These are phyloP conservation scores for Lactarius sp. DNA, from an alignment of 768 basidiomycete genomes.

Conservation along the genomic window DNA sequence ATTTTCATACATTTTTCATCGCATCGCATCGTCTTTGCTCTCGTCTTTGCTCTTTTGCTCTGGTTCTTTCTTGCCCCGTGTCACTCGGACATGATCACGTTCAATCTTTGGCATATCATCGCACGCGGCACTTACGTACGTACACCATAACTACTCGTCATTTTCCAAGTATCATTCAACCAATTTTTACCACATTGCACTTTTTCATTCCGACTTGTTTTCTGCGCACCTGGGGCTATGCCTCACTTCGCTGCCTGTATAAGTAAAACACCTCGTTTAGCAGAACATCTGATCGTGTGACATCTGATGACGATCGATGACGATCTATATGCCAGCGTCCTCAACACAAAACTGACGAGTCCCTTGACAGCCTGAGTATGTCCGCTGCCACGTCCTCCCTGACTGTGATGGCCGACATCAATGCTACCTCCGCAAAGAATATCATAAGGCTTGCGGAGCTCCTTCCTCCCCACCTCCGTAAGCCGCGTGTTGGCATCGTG, in stretches of 20 bases:
- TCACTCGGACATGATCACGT: neutral
- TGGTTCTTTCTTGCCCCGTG: neutral
- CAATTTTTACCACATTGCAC: neutral
- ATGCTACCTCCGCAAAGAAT: constrained; percentile 30
- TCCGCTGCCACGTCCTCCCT: neutral
- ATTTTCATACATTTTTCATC: neutral
- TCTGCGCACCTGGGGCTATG: neutral
- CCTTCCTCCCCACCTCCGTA: constrained; percentile 38
- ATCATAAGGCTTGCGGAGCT: constrained; percentile 29
- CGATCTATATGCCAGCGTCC: too few species aligned
- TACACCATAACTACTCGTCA: constrained; percentile 13
- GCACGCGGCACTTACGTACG: constrained; percentile 10
- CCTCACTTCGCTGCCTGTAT: too few species aligned
- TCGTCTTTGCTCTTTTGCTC: constrained; percentile 6
- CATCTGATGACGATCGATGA: too few species aligned
- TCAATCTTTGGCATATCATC: constrained; percentile 11
- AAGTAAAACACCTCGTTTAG: neutral
- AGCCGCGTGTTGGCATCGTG: constrained; percentile 75
- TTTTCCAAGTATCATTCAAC: constrained; percentile 1
- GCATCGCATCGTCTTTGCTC: constrained; percentile 9
- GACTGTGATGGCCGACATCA: neutral
- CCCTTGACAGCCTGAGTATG: neutral
- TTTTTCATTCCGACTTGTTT: neutral
- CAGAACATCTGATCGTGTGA: constrained; percentile 2
- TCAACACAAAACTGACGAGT: neutral